Conservation (phyloP, 2,329 filamentous ascomycete species). For the Aplosporella prunicola region DNA sequence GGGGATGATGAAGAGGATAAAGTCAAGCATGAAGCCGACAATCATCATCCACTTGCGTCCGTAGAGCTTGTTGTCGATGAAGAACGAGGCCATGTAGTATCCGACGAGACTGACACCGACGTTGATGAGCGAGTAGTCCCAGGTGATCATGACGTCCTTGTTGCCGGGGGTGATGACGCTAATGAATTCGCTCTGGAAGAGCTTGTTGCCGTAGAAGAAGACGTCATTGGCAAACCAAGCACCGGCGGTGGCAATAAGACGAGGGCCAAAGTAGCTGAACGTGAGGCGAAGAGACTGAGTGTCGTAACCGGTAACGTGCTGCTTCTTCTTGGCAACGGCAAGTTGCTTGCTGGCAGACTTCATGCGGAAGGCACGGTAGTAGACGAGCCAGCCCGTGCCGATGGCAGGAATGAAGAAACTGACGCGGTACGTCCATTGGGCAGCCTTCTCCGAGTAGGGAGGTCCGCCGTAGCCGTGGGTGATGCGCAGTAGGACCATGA, state of each 20-base stretch:
- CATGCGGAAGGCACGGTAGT: slow-evolving; percentile 96
- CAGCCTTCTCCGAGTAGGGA: slow-evolving; percentile 67
- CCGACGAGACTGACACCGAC: slow-evolving; percentile 75
- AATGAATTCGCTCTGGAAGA: slow-evolving; percentile 91
- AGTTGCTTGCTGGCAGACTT: slow-evolving; percentile 77
- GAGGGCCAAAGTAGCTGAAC: slow-evolving; percentile 74
- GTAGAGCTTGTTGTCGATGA: slow-evolving; percentile 95
- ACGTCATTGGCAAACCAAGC: slow-evolving; percentile 96
- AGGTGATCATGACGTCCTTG: slow-evolving; percentile 69
- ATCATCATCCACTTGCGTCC: slow-evolving; percentile 96
- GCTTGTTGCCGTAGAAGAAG: slow-evolving; percentile 99
- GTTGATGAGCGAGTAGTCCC: slow-evolving; percentile 91
- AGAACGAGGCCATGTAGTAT: slow-evolving; percentile 80
- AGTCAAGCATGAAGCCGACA: slow-evolving; percentile 83
- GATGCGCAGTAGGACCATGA: slow-evolving; percentile 78
- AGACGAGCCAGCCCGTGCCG: slow-evolving; percentile 88
- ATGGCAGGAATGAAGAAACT: slow-evolving; percentile 87
- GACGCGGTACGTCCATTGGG: slow-evolving; percentile 85
- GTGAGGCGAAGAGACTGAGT: slow-evolving; percentile 70
- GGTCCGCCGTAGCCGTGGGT: slow-evolving; percentile 73
- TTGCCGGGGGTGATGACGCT: slow-evolving; percentile 61
- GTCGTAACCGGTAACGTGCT: slow-evolving; percentile 86
- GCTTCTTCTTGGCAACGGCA: slow-evolving; percentile 71
- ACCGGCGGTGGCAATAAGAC: slow-evolving; percentile 75
- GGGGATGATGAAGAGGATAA: slow-evolving; percentile 86